Percentiles rank a stretch among this genome's conserved stretches.
phyloP scores from a whole-genome alignment of 345 rosid genomes.

The Hirschfeldia incana region DNA sequence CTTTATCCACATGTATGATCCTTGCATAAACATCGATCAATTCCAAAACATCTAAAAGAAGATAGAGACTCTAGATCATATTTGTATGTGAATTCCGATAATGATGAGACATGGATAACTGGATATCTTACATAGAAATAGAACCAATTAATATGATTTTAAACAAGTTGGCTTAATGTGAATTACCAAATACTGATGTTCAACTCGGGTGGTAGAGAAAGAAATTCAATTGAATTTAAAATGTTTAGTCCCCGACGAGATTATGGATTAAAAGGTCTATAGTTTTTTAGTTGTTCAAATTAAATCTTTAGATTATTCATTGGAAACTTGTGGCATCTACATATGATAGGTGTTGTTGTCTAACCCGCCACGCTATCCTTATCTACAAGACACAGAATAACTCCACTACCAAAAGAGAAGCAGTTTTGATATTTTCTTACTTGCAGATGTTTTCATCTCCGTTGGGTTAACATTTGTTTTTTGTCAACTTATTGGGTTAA shows the following conservation, averaged over 20 bases:
- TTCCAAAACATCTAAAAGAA: slow-evolving; percentile 12
- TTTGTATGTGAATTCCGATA: not conserved
- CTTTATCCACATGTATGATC: slow-evolving; percentile 37
- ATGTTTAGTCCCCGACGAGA: not conserved
- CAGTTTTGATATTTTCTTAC: not conserved
- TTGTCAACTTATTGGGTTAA: too few species aligned
- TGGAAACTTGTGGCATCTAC: slow-evolving; percentile 11
- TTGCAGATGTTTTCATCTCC: not conserved
- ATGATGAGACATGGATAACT: not conserved
- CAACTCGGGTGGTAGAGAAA: not conserved
- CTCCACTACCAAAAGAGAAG: not conserved
- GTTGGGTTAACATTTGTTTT: not conserved
- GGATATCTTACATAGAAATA: not conserved
- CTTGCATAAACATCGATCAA: slow-evolving; percentile 18
- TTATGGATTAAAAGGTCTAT: slow-evolving; percentile 1
- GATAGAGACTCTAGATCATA: slow-evolving; percentile 20
- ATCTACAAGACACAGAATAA: not conserved
- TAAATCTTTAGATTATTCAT: slow-evolving; percentile 5
- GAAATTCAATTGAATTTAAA: not conserved
- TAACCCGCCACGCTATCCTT: slow-evolving; percentile 7
- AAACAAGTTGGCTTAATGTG: not conserved
- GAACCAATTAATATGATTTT: not conserved
- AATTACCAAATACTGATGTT: not conserved
- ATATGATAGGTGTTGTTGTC: not conserved
- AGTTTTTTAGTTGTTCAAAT: not conserved